phyloP scores from a whole-genome alignment of 345 rosid genomes.

The Heritiera littoralis region DNA sequence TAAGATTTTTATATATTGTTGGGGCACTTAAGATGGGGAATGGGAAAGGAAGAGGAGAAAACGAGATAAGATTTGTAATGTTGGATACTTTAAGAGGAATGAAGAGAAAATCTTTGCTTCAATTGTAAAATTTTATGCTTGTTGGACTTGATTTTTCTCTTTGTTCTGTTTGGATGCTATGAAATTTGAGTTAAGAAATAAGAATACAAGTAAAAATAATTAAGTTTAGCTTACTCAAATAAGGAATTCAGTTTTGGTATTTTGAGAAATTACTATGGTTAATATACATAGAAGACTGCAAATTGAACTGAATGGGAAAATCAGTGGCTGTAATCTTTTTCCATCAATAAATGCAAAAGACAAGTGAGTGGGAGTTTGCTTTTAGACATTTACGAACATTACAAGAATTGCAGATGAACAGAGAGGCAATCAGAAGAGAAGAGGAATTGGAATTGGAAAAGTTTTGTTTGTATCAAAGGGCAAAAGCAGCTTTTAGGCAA shows the following conservation, averaged over 20 bases:
- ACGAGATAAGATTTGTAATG: slow-evolving; percentile 36
- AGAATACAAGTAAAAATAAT: not conserved
- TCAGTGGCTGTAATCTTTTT: not conserved
- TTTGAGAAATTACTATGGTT: not conserved
- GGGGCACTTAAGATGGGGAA: slow-evolving; percentile 31
- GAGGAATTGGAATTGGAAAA: not conserved
- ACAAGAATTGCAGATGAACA: slow-evolving; percentile 20
- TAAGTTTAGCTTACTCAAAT: not conserved
- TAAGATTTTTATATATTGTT: slow-evolving; percentile 41
- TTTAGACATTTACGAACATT: slow-evolving; percentile 22
- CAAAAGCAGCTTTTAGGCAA: slow-evolving; percentile 34
- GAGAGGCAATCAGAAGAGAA: not conserved
- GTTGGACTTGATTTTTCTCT: not conserved
- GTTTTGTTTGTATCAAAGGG: slow-evolving; percentile 20
- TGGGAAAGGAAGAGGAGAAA: slow-evolving; percentile 18
- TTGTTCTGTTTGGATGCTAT: slow-evolving; percentile 19
- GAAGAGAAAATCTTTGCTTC: slow-evolving; percentile 36
- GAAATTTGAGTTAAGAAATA: slow-evolving; percentile 3
- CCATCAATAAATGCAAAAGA: slow-evolving; percentile 13
- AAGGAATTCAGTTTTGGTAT: not conserved
- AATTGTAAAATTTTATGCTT: slow-evolving; percentile 32
- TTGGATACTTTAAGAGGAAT: slow-evolving; percentile 36
- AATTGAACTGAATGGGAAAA: not conserved
- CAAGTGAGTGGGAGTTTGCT: slow-evolving; percentile 12
- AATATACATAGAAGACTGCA: not conserved